These are phyloP conservation scores for Eucalyptus sideroxylon DNA, from an alignment of 345 rosid genomes.

Conservation along the genomic window DNA sequence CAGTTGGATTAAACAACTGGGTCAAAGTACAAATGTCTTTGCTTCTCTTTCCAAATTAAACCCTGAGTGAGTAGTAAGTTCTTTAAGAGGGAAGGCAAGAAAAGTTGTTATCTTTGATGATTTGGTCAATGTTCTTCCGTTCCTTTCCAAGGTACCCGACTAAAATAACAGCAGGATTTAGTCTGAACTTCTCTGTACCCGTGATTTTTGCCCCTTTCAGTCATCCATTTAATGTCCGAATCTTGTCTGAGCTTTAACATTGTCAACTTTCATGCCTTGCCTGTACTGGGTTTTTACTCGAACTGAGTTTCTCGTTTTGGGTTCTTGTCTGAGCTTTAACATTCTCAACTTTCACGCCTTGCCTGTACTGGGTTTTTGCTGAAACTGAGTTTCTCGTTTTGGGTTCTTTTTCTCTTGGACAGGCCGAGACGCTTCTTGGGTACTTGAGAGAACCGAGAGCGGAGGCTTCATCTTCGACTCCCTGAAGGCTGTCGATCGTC, in stretches of 20 bases:
- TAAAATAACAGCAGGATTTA: not conserved
- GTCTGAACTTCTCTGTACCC: not conserved
- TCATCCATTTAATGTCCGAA: not conserved
- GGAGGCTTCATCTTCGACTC: constrained; percentile 30
- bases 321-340: not conserved
- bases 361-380: not conserved
- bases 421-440: constrained; percentile 80
- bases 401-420: constrained; percentile 4
- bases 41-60: not conserved
- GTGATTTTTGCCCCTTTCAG: not conserved
- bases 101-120: not conserved
- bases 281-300: not conserved
- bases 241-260: not conserved
- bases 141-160: not conserved
- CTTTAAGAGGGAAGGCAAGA: not conserved
- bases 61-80: not conserved
- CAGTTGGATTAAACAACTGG: not conserved
- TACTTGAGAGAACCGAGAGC: constrained; percentile 40
- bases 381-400: not conserved
- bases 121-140: not conserved
- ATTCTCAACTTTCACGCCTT: not conserved
- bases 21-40: not conserved
- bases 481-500: not conserved
- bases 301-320: not conserved
- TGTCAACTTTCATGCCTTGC: not conserved